A percentile compares a stretch with the other conserved stretches of the same genome.
phyloP scores from a whole-genome alignment of 331 rosid genomes.

The Pyrus hybrid region DNA sequence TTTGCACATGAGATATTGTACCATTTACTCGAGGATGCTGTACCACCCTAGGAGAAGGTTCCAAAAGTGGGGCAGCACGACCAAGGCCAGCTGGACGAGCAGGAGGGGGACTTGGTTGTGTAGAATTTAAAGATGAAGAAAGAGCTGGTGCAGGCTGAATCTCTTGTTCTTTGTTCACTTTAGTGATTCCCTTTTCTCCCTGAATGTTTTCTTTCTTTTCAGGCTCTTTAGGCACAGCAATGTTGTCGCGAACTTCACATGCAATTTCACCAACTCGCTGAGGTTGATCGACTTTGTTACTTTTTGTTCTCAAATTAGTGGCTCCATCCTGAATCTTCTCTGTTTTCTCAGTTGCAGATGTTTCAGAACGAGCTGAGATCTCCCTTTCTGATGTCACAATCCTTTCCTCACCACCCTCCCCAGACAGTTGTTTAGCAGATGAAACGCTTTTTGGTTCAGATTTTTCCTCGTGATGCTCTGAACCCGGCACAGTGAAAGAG shows the following conservation, averaged over 20 bases:
- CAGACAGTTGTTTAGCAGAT: slow-evolving; percentile 10
- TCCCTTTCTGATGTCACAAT: slow-evolving; percentile 12
- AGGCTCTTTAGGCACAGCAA: slow-evolving; percentile 25
- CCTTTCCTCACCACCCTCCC: slow-evolving; percentile 16
- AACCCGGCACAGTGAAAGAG: slow-evolving; percentile 9
- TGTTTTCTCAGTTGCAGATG: slow-evolving; percentile 23
- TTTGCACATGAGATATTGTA: slow-evolving; percentile 39
- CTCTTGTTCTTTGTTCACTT: slow-evolving; percentile 20
- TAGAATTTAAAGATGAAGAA: slow-evolving; percentile 43
- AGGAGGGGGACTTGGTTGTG: slow-evolving; percentile 33
- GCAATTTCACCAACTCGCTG: slow-evolving; percentile 20
- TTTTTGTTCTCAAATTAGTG: slow-evolving; percentile 14
- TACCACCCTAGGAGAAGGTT: slow-evolving; percentile 57
- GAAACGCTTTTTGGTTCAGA: slow-evolving; percentile 25
- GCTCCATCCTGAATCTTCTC: slow-evolving; percentile 16
- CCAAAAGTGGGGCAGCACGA: slow-evolving; percentile 72
- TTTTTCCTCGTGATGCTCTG: slow-evolving; percentile 16
- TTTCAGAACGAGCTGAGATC: slow-evolving; percentile 15
- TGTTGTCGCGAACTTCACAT: slow-evolving; percentile 11
- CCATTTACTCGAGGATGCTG: slow-evolving; percentile 79
- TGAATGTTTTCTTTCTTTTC: slow-evolving; percentile 29
- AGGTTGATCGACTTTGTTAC: slow-evolving; percentile 10
- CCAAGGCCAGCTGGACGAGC: slow-evolving; percentile 90
- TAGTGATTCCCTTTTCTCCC: slow-evolving; percentile 28
- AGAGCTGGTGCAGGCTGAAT: slow-evolving; percentile 23